phyloP scores from a whole-genome alignment of 352 stramenopile genomes.

The Phytophthora megakarya region DNA sequence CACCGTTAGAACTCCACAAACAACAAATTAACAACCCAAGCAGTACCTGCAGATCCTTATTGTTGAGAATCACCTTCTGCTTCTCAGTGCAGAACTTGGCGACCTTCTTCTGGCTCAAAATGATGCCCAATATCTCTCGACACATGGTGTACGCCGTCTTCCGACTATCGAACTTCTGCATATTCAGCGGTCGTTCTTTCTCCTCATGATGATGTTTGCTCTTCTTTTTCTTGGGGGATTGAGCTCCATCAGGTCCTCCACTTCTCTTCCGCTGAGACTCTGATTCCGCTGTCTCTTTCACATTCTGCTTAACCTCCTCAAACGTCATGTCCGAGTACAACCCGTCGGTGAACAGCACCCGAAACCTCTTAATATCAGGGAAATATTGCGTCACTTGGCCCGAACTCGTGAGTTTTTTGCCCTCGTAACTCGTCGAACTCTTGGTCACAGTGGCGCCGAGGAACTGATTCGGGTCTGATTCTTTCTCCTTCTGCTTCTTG shows the following conservation, averaged over 20 bases:
- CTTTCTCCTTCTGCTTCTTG: background rate
- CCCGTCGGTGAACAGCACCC: conserved; percentile 50
- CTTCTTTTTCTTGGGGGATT: conserved; percentile 29
- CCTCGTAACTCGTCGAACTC: conserved; percentile 54
- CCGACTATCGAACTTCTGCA: conserved; percentile 53
- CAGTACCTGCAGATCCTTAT: conserved; percentile 72
- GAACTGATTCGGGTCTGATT: conserved; percentile 49
- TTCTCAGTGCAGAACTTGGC: conserved; percentile 55
- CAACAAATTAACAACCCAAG: background rate
- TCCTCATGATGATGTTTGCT: conserved; percentile 22
- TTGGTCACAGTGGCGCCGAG: conserved; percentile 46
- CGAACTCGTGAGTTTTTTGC: conserved; percentile 37
- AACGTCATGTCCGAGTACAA: conserved; percentile 52
- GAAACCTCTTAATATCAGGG: conserved; percentile 43
- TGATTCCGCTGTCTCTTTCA: conserved; percentile 6
- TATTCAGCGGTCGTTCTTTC: conserved; percentile 40
- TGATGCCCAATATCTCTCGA: conserved; percentile 52
- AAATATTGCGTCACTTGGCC: conserved; percentile 62
- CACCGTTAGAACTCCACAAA: too few relatives aligned
- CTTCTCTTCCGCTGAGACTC: conserved; percentile 25
- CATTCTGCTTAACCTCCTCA: conserved; percentile 38
- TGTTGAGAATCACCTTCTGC: conserved; percentile 58
- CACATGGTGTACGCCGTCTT: conserved; percentile 53
- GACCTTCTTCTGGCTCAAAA: conserved; percentile 58
- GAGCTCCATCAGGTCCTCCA: conserved; percentile 7